A percentile compares a stretch with the other conserved stretches of the same genome.
phyloP scores from a whole-genome alignment of 2,329 filamentous ascomycete species.

The Aspergillus sp. region DNA sequence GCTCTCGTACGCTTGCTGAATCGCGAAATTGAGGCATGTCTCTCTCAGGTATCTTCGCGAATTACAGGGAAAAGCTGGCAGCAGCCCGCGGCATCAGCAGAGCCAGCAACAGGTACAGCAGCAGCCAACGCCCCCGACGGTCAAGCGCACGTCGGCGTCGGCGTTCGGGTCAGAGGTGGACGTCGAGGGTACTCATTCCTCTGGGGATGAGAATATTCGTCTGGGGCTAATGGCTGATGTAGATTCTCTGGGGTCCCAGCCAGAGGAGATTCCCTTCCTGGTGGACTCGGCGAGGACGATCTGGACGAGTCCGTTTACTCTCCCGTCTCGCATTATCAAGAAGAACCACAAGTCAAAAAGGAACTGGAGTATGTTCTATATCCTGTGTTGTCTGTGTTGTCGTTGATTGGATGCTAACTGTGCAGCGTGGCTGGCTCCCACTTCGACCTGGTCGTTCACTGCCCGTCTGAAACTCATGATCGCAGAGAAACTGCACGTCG shows the following conservation, averaged over 20 bases:
- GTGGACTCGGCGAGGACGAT: neutral
- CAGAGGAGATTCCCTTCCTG: neutral
- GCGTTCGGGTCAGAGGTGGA: constrained; percentile 8
- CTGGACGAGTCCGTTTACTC: constrained; percentile 24
- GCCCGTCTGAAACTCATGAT: constrained; percentile 25
- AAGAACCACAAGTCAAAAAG: constrained; percentile 17
- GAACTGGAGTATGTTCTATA: constrained; percentile 36
- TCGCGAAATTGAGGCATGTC: neutral
- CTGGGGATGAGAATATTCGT: neutral
- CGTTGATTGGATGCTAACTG: too few relatives aligned
- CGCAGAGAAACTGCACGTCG: constrained; percentile 20
- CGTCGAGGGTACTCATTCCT: neutral
- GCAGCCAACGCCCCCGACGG: neutral
- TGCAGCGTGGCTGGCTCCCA: constrained; percentile 14
- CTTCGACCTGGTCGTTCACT: constrained; percentile 27
- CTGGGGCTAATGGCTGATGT: neutral
- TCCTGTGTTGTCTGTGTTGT: neutral
- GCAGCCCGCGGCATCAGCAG: neutral
- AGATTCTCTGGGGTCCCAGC: neutral
- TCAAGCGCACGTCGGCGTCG: constrained; percentile 1
- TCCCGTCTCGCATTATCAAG: constrained; percentile 18
- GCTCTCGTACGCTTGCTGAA: neutral
- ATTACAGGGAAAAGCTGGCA: constrained; percentile 13
- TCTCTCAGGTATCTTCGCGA: constrained; percentile 12
- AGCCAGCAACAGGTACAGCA: neutral